Conservation (phyloP, 768 basidiomycete species). For the Chalciporus sphaerocephalus region DNA sequence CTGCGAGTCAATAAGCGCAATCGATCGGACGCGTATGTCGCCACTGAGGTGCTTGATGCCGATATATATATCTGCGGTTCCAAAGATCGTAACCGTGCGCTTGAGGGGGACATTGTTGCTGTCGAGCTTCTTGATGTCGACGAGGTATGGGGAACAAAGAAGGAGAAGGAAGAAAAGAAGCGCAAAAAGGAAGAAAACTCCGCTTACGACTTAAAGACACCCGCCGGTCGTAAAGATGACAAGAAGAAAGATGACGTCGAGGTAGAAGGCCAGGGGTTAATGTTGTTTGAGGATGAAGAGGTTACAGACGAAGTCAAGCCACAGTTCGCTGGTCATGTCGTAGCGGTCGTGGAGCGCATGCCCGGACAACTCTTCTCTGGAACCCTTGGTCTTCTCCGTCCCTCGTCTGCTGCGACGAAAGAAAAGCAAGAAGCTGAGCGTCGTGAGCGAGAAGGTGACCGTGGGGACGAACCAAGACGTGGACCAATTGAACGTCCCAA, state of each 20-base stretch:
- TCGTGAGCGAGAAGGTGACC: conserved; percentile 93
- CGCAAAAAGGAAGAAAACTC: conserved; percentile 99
- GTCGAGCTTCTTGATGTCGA: conserved; percentile 97
- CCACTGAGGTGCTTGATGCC: conserved; percentile 95
- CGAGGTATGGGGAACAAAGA: conserved; percentile 98
- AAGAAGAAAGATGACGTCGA: conserved; percentile 99
- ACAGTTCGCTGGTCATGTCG: conserved; percentile 97
- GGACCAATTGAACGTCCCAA: conserved; percentile 86
- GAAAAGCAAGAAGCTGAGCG: conserved; percentile 99
- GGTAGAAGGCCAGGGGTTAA: conserved; percentile 96
- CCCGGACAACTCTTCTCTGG: conserved; percentile 98
- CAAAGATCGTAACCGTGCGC: conserved; percentile 95
- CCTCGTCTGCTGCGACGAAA: conserved; percentile 95
- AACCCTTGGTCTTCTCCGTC: conserved; percentile 89
- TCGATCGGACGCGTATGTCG: conserved; percentile 96
- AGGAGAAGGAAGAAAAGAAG: conserved; percentile 99
- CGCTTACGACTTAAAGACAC: conserved; percentile 81
- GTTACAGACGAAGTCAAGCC: conserved; percentile 98
- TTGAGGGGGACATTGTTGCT: conserved; percentile 98
- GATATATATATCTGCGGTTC: conserved; percentile 99
- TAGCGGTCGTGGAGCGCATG: conserved; percentile 99
- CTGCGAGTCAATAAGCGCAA: conserved; percentile 97
- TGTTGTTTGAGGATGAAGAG: conserved; percentile 97
- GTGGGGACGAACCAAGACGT: conserved; percentile 77
- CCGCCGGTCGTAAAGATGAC: conserved; percentile 82